These are phyloP conservation scores for Fusarium siculi DNA, from an alignment of 2,329 filamentous ascomycete species.

Conservation along the genomic window DNA sequence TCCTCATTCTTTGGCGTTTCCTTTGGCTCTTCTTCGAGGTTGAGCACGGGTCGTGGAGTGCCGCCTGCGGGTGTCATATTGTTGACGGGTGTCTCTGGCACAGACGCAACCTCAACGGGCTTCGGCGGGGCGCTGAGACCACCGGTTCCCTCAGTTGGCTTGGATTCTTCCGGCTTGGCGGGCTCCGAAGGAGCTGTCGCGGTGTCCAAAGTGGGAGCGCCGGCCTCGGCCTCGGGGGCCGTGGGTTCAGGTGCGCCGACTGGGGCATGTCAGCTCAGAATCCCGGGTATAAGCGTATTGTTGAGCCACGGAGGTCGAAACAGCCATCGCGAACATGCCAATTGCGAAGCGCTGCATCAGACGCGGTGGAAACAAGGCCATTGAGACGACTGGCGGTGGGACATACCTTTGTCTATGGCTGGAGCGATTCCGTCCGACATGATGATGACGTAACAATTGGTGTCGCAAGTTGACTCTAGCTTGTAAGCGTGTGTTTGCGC, in stretches of 20 bases:
- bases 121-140: conserved; percentile 42
- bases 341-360: conserved; percentile 22
- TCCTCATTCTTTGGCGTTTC: conserved; percentile 41
- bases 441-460: conserved; percentile 48
- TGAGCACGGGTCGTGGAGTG: conserved; percentile 50
- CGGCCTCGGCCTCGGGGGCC: conserved; percentile 45
- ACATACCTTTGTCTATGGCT: conserved; percentile 52
- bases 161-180: conserved; percentile 36
- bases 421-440: conserved; percentile 51
- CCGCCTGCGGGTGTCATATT: conserved; percentile 49
- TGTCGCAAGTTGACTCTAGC: conserved; percentile 32
- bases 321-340: conserved; percentile 15
- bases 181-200: conserved; percentile 37
- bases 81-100: conserved; percentile 52
- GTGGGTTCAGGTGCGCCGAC: conserved; percentile 46
- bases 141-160: conserved; percentile 26
- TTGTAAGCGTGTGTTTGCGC: conserved; percentile 26
- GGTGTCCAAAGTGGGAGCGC: conserved; percentile 42
- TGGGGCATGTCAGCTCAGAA: conserved; percentile 33
- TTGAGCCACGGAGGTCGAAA: background rate
- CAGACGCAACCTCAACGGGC: conserved; percentile 51
- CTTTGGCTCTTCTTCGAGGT: conserved; percentile 46
- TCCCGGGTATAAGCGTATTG: background rate
- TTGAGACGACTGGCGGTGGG: conserved; percentile 29
- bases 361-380: conserved; percentile 4